Evolutionary conservation across 2,329 filamentous ascomycete genomes (phyloP), one percentile per base, ranked within the genome.

Genomic region (Atkinsonella hypoxylon): DNA sequence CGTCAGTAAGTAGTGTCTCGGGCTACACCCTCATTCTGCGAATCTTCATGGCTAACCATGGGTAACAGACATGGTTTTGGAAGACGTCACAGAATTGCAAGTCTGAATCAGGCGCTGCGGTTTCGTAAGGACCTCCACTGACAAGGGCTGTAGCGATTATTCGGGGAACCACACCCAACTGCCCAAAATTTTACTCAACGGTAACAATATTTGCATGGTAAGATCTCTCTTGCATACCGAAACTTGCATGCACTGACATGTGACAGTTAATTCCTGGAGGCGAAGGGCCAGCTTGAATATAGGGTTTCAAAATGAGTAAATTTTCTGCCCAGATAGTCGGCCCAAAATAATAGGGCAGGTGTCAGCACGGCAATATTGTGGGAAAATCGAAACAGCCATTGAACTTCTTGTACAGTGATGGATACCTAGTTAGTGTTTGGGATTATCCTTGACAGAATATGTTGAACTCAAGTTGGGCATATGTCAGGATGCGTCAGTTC

Each of bases 151-250:
- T 48, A 97, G 91, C 66, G 93, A 98, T 70, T 95, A 95, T 70
- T 83, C 83, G 5, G 91, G 91, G 54, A 82, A 85, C 60, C 85
- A 91, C 68, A 87, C 83, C 44, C 95, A 95, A 68, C 79, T 98
- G 40, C 79, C 89, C 48, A 97, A 97, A 76, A 95, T 98, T 54
- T 72, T 98, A 41, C 74, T 98, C 39, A 98, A 98, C 63, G 93
- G 93, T 51, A 98, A 98, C 73, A 97, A 97, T 63, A 89, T 98
- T 57, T 97, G 91, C 86, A 98, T 98, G 93, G 93, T 95, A 78
- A 51, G 76, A 59, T 15, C n/a, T 26, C 32, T 10, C 13, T 8
- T 39, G 5, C 39, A n/a, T 17, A n/a, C 12, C 1, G 31, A 3
- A 5, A 8, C 4, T 49, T 26, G 18, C n/a, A 15, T 31, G 13